Base-by-base conservation (phyloP, 176 grass and related monocot genomes). In the sorghum (Sorghum bicolor) region DNA sequence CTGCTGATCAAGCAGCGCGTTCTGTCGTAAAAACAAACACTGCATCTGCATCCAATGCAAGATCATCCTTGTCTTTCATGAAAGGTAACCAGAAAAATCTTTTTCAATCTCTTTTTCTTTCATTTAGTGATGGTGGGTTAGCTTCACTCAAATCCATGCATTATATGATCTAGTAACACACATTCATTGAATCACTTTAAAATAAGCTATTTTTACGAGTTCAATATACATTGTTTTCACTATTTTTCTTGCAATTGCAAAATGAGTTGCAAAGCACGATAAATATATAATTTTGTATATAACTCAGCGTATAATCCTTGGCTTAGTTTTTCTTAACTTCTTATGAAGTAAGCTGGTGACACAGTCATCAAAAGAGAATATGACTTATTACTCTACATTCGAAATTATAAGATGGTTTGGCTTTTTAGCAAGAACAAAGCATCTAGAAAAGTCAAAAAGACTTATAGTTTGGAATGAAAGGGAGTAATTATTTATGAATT, bases 51-150 rank as follows among this genome's bases (percentile, higher is more conserved):
- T 45, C 65, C 82, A 97, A 97, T 58, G 68, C 62, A 39, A 92
- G 72, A 62, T 92, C 92, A 74, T 97, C 91, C 14, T 77, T 94
- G 32, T 90, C 87, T 6, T 90, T 94, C 87, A 92, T 97, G 80
- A 90, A 86, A 92, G 83, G 92, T 97, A 34, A 74, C 64, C 17
- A 77, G 2, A 32, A 33, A 78, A 37, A 5, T 4, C 26, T 28
- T 79, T 5, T 41, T 0, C 10, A 1, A 2, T 71, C 26, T 6
- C 9, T 40, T 70, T 2, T 15, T 6, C 0, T 6, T 13, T 37
- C n/a, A 44, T 2, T 8, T 11, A 0, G 4, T 43, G 38, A 26
- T 72, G 39, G 40, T 44, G 68, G 6, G 48, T 53, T 24, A 26
- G 7, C 5, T 43, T 25, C 11, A n/a, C 8, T 25, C 24, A 28